Evolutionary conservation across 352 stramenopile genomes (phyloP).

Genomic region (Nothophytophthora sp.): DNA sequence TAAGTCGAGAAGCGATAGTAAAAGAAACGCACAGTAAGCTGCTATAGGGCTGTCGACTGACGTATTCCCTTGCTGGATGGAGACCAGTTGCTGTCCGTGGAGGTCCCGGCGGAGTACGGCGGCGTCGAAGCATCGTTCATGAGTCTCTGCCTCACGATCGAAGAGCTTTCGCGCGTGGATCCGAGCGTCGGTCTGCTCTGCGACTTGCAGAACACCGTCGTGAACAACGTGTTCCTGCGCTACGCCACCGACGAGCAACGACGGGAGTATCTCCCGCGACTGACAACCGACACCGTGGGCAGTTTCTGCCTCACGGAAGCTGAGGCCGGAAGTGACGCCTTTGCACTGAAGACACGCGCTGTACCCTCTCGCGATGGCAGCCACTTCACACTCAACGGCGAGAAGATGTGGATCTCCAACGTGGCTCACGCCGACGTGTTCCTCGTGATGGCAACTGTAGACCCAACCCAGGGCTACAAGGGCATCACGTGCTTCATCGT

Average conservation of each 20-base stretch:
- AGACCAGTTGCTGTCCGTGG: slow-evolving; percentile 90
- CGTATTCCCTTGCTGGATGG: neutral
- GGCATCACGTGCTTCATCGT: slow-evolving; percentile 97
- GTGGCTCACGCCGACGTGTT: slow-evolving; percentile 92
- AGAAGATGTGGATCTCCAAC: slow-evolving; percentile 97
- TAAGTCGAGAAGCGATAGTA: slow-evolving; percentile 14
- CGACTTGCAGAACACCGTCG: slow-evolving; percentile 94
- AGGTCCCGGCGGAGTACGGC: slow-evolving; percentile 93
- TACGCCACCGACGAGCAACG: slow-evolving; percentile 77
- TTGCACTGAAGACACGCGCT: slow-evolving; percentile 93
- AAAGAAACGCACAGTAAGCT: neutral
- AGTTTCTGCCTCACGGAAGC: slow-evolving; percentile 96
- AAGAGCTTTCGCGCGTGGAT: slow-evolving; percentile 96
- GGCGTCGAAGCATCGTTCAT: slow-evolving; percentile 95
- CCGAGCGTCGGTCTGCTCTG: slow-evolving; percentile 94
- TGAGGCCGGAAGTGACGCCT: slow-evolving; percentile 94
- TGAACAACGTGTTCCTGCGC: slow-evolving; percentile 94
- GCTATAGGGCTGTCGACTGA: neutral
- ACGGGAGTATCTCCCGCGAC: slow-evolving; percentile 73
- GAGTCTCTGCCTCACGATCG: slow-evolving; percentile 92
- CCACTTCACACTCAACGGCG: slow-evolving; percentile 92
- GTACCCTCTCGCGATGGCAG: slow-evolving; percentile 81
- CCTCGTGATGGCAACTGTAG: slow-evolving; percentile 93
- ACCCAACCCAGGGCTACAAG: slow-evolving; percentile 90
- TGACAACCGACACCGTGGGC: slow-evolving; percentile 76